Conservation (phyloP, 495 filamentous ascomycete genomes). For the Neurospora tetrasperma region DNA sequence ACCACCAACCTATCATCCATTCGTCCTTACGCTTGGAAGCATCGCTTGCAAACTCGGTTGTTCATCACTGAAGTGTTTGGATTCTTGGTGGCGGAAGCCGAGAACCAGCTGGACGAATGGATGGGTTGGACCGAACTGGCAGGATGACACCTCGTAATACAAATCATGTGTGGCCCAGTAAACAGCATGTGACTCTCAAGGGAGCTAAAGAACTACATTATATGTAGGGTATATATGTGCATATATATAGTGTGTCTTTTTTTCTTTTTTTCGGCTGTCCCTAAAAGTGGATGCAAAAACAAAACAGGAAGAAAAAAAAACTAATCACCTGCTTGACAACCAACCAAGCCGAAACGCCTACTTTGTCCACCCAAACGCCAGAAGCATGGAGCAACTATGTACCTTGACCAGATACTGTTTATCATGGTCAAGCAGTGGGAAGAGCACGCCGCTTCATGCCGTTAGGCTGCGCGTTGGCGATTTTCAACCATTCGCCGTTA, state of each 20-base stretch:
- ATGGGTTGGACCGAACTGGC: background rate
- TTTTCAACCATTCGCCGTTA: constrained; percentile 86
- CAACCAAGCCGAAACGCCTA: background rate
- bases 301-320: background rate
- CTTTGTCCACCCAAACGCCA: background rate
- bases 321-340: background rate
- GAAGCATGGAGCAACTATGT: background rate
- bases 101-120: background rate
- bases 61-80: background rate
- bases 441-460: constrained; percentile 3
- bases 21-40: background rate
- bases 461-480: constrained; percentile 55
- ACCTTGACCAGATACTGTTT: background rate
- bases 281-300: background rate
- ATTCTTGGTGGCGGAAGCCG: background rate
- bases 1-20: background rate
- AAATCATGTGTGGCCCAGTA: too few species aligned
- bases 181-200: too few species aligned
- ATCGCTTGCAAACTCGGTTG: background rate
- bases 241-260: background rate
- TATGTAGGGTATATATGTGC: too few species aligned
- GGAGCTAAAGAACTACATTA: too few species aligned
- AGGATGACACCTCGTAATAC: background rate
- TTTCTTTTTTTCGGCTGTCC: background rate
- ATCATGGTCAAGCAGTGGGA: background rate